phyloP scores from a whole-genome alignment of 768 basidiomycete genomes.

The Lyophyllum decastes region DNA sequence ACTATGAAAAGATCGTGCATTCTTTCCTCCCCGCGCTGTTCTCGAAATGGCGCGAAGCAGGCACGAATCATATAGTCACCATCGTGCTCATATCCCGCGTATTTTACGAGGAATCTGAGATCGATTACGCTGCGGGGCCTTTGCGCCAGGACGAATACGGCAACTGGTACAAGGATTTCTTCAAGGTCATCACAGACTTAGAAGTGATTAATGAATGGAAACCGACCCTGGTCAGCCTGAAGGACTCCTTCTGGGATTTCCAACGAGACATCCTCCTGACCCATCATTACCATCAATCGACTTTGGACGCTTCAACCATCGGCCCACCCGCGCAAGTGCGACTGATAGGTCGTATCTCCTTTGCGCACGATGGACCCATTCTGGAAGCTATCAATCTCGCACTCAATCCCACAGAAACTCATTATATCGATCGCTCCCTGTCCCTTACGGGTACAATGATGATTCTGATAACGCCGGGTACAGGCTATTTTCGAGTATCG shows the following conservation, averaged over 20 bases:
- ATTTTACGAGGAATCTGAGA: conserved; percentile 79
- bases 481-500: conserved; percentile 90
- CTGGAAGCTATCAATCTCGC: conserved; percentile 93
- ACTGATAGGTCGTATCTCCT: conserved; percentile 76
- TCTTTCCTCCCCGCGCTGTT: conserved; percentile 93
- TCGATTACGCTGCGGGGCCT: conserved; percentile 82
- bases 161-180: conserved; percentile 92
- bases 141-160: conserved; percentile 75
- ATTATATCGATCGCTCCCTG: conserved; percentile 94
- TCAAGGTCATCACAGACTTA: conserved; percentile 91
- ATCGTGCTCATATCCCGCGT: conserved; percentile 94
- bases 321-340: conserved; percentile 59
- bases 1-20: conserved; percentile 96
- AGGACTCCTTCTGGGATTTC: conserved; percentile 88
- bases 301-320: conserved; percentile 41
- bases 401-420: conserved; percentile 89
- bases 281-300: conserved; percentile 82
- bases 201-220: conserved; percentile 90
- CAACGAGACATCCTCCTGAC: conserved; percentile 89
- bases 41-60: conserved; percentile 76
- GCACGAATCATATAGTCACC: conserved; percentile 91
- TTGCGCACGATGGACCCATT: conserved; percentile 93
- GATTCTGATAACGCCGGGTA: conserved; percentile 89
- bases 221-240: conserved; percentile 81
- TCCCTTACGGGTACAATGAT: conserved; percentile 85